Evolutionary conservation across 1,284 basidiomycete species (phyloP).

Genomic region (Apiotrichum montevideense): DNA sequence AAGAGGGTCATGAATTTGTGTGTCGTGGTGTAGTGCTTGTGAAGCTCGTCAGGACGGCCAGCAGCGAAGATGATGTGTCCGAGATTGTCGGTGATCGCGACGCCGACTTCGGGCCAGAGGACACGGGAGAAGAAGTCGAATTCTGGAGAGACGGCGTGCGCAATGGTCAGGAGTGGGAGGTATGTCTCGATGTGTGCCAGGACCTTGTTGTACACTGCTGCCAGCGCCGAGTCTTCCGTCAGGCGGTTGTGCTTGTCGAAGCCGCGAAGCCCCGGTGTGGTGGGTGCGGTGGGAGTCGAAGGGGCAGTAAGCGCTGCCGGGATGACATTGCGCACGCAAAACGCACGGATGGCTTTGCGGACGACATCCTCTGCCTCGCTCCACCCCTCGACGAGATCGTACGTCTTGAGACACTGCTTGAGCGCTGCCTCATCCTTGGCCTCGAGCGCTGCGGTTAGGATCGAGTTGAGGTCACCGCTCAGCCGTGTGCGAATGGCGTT

Average conservation of each 20-base stretch:
- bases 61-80: conserved; percentile 79
- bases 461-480: conserved; percentile 75
- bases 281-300: conserved; percentile 22
- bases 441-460: conserved; percentile 57
- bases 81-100: conserved; percentile 73
- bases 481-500: conserved; percentile 70
- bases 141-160: conserved; percentile 55
- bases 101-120: conserved; percentile 76
- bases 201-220: conserved; percentile 69
- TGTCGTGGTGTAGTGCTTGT: conserved; percentile 80
- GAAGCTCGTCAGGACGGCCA: conserved; percentile 82
- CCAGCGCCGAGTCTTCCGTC: conserved; percentile 47
- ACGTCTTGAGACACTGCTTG: conserved; percentile 72
- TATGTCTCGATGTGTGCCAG: conserved; percentile 72
- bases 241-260: conserved; percentile 2
- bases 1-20: conserved; percentile 78
- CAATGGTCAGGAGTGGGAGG: conserved; percentile 64
- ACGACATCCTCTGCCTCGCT: conserved; percentile 79
- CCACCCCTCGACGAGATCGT: conserved; percentile 74
- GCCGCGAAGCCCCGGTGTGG: conserved; percentile 19
- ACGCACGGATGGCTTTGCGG: conserved; percentile 60
- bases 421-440: conserved; percentile 52
- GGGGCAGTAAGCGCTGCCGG: conserved; percentile 21
- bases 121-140: conserved; percentile 82
- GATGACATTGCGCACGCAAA: conserved; percentile 50